Conservation (phyloP, 2,329 filamentous ascomycete genomes). For the Dothistroma septosporum region DNA sequence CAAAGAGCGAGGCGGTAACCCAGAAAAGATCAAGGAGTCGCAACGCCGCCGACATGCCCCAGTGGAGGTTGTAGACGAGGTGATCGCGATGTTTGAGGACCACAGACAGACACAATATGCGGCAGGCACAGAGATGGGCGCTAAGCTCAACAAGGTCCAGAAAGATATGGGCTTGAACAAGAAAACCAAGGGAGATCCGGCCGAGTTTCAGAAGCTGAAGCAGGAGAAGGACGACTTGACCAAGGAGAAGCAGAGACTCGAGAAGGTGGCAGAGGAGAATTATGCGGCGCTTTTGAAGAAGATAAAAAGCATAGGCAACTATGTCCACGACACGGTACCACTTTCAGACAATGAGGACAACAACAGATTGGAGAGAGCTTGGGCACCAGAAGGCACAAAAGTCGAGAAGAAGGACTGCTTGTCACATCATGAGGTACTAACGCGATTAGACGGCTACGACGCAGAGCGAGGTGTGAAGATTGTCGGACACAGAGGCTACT, state of each 20-base stretch:
- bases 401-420: constrained; percentile 73
- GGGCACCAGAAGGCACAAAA: constrained; percentile 70
- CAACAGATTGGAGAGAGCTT: constrained; percentile 72
- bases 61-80: constrained; percentile 82
- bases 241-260: constrained; percentile 74
- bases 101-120: constrained; percentile 59
- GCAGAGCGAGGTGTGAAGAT: constrained; percentile 90
- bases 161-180: constrained; percentile 90
- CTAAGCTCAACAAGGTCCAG: constrained; percentile 81
- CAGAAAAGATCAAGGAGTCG: constrained; percentile 85
- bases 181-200: constrained; percentile 88
- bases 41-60: constrained; percentile 77
- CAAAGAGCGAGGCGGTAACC: constrained; percentile 81
- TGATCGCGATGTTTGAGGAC: constrained; percentile 82
- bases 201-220: constrained; percentile 72
- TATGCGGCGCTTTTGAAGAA: constrained; percentile 70
- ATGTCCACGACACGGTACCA: constrained; percentile 84
- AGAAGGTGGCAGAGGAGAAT: constrained; percentile 71
- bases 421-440: constrained; percentile 92
- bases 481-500: constrained; percentile 91
- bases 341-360: constrained; percentile 79
- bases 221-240: constrained; percentile 72
- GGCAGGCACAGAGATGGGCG: constrained; percentile 72
- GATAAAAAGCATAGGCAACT: constrained; percentile 80
- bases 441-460: constrained; percentile 84